Conservation (phyloP, 441 rosid genomes). For the Rhodomyrtus psidioides region DNA sequence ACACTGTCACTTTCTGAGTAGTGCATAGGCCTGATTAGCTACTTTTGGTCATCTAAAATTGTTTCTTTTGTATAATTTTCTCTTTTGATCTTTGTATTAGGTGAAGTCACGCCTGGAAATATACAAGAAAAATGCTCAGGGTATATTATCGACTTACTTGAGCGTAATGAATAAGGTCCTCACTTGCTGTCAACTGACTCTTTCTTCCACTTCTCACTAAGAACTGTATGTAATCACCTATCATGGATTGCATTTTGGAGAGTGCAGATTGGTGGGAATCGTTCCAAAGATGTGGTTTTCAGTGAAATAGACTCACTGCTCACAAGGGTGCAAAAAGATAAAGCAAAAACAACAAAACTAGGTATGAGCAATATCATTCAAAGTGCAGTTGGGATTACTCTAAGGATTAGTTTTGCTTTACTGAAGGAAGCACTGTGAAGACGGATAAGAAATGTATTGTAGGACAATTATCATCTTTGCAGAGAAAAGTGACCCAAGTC, state of each 20-base stretch:
- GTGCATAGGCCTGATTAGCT: not conserved
- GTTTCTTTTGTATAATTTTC: not conserved
- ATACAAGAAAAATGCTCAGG: constrained; percentile 72
- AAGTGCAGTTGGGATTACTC: not conserved
- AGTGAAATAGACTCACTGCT: constrained; percentile 50
- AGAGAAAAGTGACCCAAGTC: not conserved
- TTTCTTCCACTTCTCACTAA: not conserved
- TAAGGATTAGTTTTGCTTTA: not conserved
- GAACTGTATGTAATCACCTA: not conserved
- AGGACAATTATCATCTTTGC: not conserved
- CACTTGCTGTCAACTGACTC: not conserved
- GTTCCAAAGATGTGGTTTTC: constrained; percentile 54
- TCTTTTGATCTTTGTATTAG: constrained; percentile 19
- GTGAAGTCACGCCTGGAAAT: constrained; percentile 75
- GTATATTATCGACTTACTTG: constrained; percentile 50
- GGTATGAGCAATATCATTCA: constrained; percentile 36
- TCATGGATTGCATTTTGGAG: constrained; percentile 1
- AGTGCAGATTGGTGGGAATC: constrained; percentile 74
- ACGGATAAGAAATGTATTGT: not conserved
- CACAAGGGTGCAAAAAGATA: constrained; percentile 39
- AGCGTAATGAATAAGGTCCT: constrained; percentile 56
- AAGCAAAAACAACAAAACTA: constrained; percentile 19
- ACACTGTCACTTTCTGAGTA: not conserved
- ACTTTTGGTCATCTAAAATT: not conserved
- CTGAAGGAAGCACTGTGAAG: not conserved